These are phyloP conservation scores for Boletales sp. DNA, from an alignment of 768 basidiomycete species.

Conservation along the genomic window DNA sequence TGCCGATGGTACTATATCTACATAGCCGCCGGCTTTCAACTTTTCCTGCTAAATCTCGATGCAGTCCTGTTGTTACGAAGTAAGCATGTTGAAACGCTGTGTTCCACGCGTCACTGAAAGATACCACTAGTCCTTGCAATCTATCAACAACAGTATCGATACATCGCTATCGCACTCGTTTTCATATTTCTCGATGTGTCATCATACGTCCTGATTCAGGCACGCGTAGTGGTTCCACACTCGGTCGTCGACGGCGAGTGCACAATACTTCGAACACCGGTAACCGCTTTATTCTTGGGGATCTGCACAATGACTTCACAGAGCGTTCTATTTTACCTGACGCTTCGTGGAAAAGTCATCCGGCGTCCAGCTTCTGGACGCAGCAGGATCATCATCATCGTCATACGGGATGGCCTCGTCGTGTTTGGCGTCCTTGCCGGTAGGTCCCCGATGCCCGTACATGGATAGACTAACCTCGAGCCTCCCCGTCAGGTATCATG, in stretches of 20 bases:
- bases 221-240: neutral
- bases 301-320: conserved; percentile 11
- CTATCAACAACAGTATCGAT: conserved; percentile 3
- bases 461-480: neutral
- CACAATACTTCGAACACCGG: conserved; percentile 1
- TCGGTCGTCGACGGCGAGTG: conserved; percentile 10
- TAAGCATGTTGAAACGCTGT: conserved; percentile 1
- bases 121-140: conserved; percentile 12
- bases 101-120: neutral
- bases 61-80: conserved; percentile 16
- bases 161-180: neutral
- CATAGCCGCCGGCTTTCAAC: conserved; percentile 2
- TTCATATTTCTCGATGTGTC: conserved; percentile 6
- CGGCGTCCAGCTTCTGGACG: conserved; percentile 7
- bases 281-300: neutral
- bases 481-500: conserved; percentile 1
- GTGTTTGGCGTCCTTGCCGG: conserved; percentile 6
- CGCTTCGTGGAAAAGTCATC: conserved; percentile 11
- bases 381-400: conserved; percentile 10
- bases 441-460: conserved; percentile 4
- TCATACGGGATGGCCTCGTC: conserved; percentile 15
- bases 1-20: conserved; percentile 4
- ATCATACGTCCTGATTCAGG: neutral
- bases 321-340: conserved; percentile 11
- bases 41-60: conserved; percentile 12